Evolutionary conservation across 1,284 basidiomycete genomes (phyloP), one percentile per base, ranked within the genome.

Genomic region (Lentinula novae-zelandiae): DNA sequence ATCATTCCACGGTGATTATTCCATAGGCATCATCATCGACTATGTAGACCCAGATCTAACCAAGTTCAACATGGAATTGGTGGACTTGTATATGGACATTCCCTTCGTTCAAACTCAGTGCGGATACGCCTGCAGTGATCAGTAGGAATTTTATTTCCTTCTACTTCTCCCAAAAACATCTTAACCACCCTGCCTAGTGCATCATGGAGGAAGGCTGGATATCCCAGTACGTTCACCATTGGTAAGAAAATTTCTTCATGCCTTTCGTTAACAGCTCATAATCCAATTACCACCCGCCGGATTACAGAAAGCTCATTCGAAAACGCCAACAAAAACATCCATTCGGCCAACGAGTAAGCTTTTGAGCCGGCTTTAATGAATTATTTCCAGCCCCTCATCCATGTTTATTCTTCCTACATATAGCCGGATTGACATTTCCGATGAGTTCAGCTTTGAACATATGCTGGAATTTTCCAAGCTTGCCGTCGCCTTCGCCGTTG

Each of bases 111-210:
- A 89, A 76, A 93, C 91, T 56, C 78, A 91, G 79, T 96, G 95
- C 73, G 94, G 95, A 36, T 98, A 98, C 72, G 95, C 94, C 17
- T 98, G 95, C 78, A 93, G 90, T 64, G 96, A 98, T 72, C 90
- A 93, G 89, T 92, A 74, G 52, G 68, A 67, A 68, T 60, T 60
- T 42, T 63, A 38, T 53, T 67, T 46, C 67, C 63, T 57, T 66
- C 67, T 62, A 62, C 63, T 62, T 69, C 67, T 66, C 51, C 69
- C 71, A 73, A 66, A 62, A 65, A 64, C 65, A 70, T 67, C 65
- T 67, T 68, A 36, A 72, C 63, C 51, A 65, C 64, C 62, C 64
- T 67, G 27, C 27, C 54, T 67, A 91, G 89, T 69, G 90, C 93
- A 63, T 92, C 90, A 48, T 96, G 92, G 90, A 76, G 74, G 63